Base-by-base conservation (phyloP, 2,329 filamentous ascomycete genomes). In the Xylaria sp. region DNA sequence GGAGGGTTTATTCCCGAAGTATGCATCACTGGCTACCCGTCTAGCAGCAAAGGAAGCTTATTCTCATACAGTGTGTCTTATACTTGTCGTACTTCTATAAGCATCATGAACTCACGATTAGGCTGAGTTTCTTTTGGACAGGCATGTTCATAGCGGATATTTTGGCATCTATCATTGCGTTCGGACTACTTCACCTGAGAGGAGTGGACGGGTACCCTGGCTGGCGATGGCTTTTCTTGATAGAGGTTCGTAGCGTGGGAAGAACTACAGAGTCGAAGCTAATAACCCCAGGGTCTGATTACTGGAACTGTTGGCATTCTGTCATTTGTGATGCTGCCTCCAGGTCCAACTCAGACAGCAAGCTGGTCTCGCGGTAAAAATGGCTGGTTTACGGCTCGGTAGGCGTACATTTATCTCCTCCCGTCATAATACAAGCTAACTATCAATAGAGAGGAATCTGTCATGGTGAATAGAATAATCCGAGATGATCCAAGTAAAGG, bases 401-500 rank as follows among this genome's bases (percentile, higher is more conserved):
- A 67, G 36, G 65, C 17, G n/a, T n/a, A n/a, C n/a, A 9, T 42
- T 36, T 45, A 5, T 2, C 27, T 13, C 3, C 29, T 27, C 10
- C 22, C 25, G 0, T 7, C 5, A 6, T n/a, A 31, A 3, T n/a
- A 1, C 0, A 22, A 15, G 25, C 51, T 55, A 3, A 63, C 7
- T 10, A 33, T 33, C 39, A 60, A 33, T 20, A 76, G 73, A 15
- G 86, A 88, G 72, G 82, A 86, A 54, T 77, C 77, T 31, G 89
- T 89, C 55, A 81, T 89, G 20, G 86, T 89, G 6, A 89, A 88
- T 69, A 81, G 88, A 2, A 73, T 81, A 1, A 77, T 81, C 7
- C 81, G 87, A 22, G 87, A 89, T 62, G 87, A 88, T 64, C 86
- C 86, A 0, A 81, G 81, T 47, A 86, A 86, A 73, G 84, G 84